Base-by-base conservation (phyloP, 768 basidiomycete species). In the Mycena galopus region DNA sequence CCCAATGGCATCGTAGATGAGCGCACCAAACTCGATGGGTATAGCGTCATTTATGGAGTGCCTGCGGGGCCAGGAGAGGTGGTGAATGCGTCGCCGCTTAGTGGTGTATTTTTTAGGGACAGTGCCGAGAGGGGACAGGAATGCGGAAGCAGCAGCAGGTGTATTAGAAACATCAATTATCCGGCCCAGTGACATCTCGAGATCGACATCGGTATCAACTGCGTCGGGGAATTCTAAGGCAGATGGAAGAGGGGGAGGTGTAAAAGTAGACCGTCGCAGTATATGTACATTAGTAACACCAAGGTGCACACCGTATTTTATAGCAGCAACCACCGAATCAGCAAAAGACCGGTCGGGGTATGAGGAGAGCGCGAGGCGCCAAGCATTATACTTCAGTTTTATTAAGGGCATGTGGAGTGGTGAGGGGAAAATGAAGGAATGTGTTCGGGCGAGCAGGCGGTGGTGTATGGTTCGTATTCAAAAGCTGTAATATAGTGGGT, bases 31-130 rank as follows among this genome's bases (percentile, higher is more conserved):
- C n/a, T 50, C 60, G 0, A 30, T 35, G 8, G 74, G 71, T 12
- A 77, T 77, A 6, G 65, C 72, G 35, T 77, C 74, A 29, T 77
- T 77, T 33, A 77, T 55, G 17, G 76, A 77, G 11, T 44, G 33
- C 3, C 65, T 60, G 6, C 32, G 62, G 0, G 76, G 76, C 63
- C 59, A 77, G 6, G 74, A 77, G 9, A 77, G 59, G 47, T 77
- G 76, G 50, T 77, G 66, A 21, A 77, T 77, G 12, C 71, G 67
- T 12, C 74, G 47, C 2, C 44, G 39, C 42, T 77, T 77, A 4
- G 56, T 3, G 7, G 56, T 69, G 39, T 71, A 73, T 37, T 73
- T 77, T n/a, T 74, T 67, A 10, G 76, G 75, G 0, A 75, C 76
- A 14, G 67, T 66, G 9, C 76, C 76, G 8, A 77, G 69, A 7